These are phyloP conservation scores for Phoenix dactylifera DNA, from an alignment of 176 grass and related monocot species.

Conservation along the genomic window DNA sequence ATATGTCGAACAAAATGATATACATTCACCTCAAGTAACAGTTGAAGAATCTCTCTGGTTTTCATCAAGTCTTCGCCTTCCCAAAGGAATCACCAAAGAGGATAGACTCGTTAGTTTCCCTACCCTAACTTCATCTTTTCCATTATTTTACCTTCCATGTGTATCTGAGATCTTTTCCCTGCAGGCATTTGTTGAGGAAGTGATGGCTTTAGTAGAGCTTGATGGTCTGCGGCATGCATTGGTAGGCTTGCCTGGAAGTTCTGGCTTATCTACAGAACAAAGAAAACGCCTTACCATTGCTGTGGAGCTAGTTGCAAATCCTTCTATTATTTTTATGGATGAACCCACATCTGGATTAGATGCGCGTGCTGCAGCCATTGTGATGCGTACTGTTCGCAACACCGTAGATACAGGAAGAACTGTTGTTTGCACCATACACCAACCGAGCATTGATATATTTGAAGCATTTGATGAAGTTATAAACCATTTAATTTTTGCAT, in stretches of 20 bases:
- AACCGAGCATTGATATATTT: slow-evolving; percentile 76
- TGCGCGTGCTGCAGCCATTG: slow-evolving; percentile 69
- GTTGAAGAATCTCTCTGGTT: slow-evolving; percentile 74
- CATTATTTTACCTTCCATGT: not conserved
- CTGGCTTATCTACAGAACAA: slow-evolving; percentile 67
- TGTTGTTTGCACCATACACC: slow-evolving; percentile 75
- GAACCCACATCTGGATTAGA: slow-evolving; percentile 73
- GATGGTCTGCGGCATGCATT: slow-evolving; percentile 50
- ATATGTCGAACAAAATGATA: slow-evolving; percentile 85
- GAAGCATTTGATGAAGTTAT: slow-evolving; percentile 86
- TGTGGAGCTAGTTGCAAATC: slow-evolving; percentile 78
- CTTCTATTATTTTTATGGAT: slow-evolving; percentile 80
- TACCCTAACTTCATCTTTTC: not conserved
- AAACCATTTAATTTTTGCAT: not conserved
- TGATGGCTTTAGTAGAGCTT: slow-evolving; percentile 69
- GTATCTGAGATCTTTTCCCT: not conserved
- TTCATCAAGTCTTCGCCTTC: slow-evolving; percentile 56
- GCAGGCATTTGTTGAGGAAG: slow-evolving; percentile 70
- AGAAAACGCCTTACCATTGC: slow-evolving; percentile 78
- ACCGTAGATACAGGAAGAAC: slow-evolving; percentile 70
- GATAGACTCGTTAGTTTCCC: slow-evolving; percentile 32
- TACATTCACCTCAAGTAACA: slow-evolving; percentile 75
- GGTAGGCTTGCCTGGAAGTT: slow-evolving; percentile 53
- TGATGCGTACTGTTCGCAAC: slow-evolving; percentile 74
- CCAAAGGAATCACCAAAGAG: slow-evolving; percentile 37